These are phyloP conservation scores for Neoascochyta sp. DNA, from an alignment of 2,329 filamentous ascomycete genomes.

Conservation along the genomic window DNA sequence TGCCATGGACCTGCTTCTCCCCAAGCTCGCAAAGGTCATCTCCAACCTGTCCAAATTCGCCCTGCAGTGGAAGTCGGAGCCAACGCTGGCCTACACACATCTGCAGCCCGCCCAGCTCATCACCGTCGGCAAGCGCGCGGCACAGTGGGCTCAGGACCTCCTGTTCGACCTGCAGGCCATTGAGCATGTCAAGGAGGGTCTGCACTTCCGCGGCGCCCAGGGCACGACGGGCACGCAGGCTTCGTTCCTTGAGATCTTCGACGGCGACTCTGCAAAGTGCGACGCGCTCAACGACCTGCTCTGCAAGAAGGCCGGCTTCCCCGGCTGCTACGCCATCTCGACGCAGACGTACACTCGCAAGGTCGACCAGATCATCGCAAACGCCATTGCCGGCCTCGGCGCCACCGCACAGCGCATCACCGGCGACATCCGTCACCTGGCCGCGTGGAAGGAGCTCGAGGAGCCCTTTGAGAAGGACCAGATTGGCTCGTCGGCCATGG, in stretches of 20 bases:
- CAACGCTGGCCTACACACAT: conserved; percentile 75
- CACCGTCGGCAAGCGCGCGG: conserved; percentile 65
- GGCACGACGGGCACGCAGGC: conserved; percentile 53
- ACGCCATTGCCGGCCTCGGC: conserved; percentile 75
- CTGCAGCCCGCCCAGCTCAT: conserved; percentile 62
- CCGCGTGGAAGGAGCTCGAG: conserved; percentile 76
- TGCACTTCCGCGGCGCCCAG: conserved; percentile 66
- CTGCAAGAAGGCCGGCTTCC: conserved; percentile 63
- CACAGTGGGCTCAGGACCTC: conserved; percentile 72
- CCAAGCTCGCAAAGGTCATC: conserved; percentile 76
- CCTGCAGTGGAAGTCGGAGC: conserved; percentile 65
- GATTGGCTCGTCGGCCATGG: conserved; percentile 47
- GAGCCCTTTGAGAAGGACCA: conserved; percentile 79
- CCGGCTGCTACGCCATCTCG: conserved; percentile 59
- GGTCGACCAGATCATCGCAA: conserved; percentile 75
- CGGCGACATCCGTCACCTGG: conserved; percentile 69
- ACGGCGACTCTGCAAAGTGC: conserved; percentile 57
- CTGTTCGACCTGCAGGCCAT: conserved; percentile 72
- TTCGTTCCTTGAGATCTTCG: conserved; percentile 68
- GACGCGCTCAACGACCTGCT: conserved; percentile 61
- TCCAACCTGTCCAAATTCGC: conserved; percentile 71
- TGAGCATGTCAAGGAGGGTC: conserved; percentile 62
- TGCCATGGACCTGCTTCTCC: conserved; percentile 70
- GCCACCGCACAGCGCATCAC: conserved; percentile 74
- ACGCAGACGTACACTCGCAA: conserved; percentile 76